These are phyloP conservation scores for Entomortierella parvispora DNA, from an alignment of 192 early-diverging fungal genomes.

Conservation along the genomic window DNA sequence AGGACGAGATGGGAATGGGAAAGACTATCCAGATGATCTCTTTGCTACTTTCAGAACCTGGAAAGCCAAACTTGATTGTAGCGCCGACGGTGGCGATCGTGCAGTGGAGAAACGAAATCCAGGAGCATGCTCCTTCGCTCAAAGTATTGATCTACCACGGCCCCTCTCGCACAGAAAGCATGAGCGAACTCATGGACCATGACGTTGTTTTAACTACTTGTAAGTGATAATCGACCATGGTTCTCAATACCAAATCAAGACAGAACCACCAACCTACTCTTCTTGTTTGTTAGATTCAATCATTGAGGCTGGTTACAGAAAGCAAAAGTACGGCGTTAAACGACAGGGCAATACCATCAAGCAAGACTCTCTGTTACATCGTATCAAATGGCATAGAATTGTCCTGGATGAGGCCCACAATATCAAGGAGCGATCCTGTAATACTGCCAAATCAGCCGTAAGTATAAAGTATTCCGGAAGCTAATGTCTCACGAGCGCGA, in stretches of 20 bases:
- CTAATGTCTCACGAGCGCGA: neutral
- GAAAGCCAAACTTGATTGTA: slow-evolving; percentile 82
- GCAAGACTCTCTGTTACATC: slow-evolving; percentile 75
- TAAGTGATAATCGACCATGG: slow-evolving; percentile 36
- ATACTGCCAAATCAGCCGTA: slow-evolving; percentile 84
- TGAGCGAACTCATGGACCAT: slow-evolving; percentile 67
- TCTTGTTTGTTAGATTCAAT: slow-evolving; percentile 84
- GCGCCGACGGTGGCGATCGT: slow-evolving; percentile 89
- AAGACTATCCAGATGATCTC: slow-evolving; percentile 95
- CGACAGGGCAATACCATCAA: slow-evolving; percentile 68
- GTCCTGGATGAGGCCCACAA: slow-evolving; percentile 90
- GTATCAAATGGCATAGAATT: slow-evolving; percentile 83
- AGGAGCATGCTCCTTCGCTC: slow-evolving; percentile 67
- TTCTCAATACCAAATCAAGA: too few species aligned
- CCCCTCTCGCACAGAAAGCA: slow-evolving; percentile 64
- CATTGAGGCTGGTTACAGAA: slow-evolving; percentile 77
- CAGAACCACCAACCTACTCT: too few species aligned
- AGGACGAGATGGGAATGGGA: slow-evolving; percentile 95
- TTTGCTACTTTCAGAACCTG: slow-evolving; percentile 72
- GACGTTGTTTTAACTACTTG: slow-evolving; percentile 85
- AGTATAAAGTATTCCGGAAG: slow-evolving; percentile 10
- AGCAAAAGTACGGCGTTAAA: slow-evolving; percentile 76
- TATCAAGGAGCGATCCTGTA: slow-evolving; percentile 88
- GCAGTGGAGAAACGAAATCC: slow-evolving; percentile 90
- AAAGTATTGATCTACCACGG: slow-evolving; percentile 82